Percentiles rank a stretch among this genome's conserved stretches.
These are phyloP conservation scores for Rhizophagus prolifer DNA, from an alignment of 192 early-diverging fungal species.

Conservation along the genomic window DNA sequence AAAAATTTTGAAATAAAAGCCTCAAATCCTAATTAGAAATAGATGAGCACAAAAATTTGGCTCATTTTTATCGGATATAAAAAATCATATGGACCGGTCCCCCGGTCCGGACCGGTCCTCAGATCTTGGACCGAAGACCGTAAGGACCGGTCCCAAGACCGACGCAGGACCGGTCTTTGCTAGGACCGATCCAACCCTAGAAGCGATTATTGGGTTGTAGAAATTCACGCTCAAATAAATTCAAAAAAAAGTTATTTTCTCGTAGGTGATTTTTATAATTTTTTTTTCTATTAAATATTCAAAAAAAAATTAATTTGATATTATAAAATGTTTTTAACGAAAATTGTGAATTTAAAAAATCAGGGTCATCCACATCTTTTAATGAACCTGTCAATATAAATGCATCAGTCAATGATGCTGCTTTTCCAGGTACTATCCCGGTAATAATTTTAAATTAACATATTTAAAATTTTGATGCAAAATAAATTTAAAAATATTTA, in stretches of 20 bases:
- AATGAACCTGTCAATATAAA: slow-evolving; percentile 72
- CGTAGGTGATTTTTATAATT: slow-evolving; percentile 34
- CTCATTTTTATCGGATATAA: no score
- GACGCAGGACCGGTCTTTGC: no score
- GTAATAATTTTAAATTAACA: slow-evolving; percentile 40
- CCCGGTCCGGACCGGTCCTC: no score
- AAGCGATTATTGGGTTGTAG: slow-evolving; percentile 83
- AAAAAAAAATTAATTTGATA: not conserved
- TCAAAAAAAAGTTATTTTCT: slow-evolving; percentile 86
- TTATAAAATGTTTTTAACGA: no score
- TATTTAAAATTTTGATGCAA: not conserved
- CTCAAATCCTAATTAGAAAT: no score
- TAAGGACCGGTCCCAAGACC: no score
- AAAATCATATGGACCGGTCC: no score
- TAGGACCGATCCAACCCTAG: no score
- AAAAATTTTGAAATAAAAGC: no score
- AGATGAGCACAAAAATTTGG: no score
- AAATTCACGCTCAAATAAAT: slow-evolving; percentile 84
- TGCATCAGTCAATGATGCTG: slow-evolving; percentile 75
- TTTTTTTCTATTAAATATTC: not conserved
- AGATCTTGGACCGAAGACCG: no score
- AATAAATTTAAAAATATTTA: not conserved
- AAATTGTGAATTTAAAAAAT: not conserved
- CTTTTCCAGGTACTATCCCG: slow-evolving; percentile 85
- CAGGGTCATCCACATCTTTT: slow-evolving; percentile 47